Evolutionary conservation across 2,329 filamentous ascomycete genomes (phyloP), one percentile per base, ranked within the genome.

Genomic region (Raffaelea albimanens): DNA sequence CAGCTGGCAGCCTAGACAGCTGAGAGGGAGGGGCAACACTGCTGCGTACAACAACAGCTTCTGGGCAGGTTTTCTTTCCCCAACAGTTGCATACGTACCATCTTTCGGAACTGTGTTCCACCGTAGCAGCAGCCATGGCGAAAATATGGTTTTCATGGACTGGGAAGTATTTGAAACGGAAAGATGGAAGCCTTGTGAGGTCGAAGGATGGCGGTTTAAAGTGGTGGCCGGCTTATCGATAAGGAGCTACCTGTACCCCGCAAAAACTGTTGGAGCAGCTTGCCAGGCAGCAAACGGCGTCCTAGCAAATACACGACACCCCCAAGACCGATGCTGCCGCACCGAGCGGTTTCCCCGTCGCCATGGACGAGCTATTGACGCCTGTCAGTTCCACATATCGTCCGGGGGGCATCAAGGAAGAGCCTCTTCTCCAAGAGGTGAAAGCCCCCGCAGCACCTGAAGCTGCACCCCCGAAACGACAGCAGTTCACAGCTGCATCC

Each of bases 351-450:
- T 22, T 22, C 10, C 13, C 10, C n/a, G 40, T 36, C 44, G 25
- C 4, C 38, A 82, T 82, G 78, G 76, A 79, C 48, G 70, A 70
- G 23, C 62, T 82, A 22, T 62, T 81, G 49, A 76, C 67, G 10
- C 75, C 71, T 1, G 66, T 78, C 54, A 76, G 71, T 66, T 73
- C 69, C 43, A 71, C 69, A 2, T 74, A 77, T 54, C 65, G 63
- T 41, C 68, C 68, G 46, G 56, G 60, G 36, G 63, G 55, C 41
- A 8, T 8, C 34, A 57, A 62, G 22, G 57, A 66, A 10, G 64
- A 69, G 39, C 59, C 65, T 14, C 56, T 71, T 19, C 57, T 70
- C 9, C 64, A 62, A 42, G 58, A 68, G 40, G 60, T 66, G n/a
- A 62, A 54, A 42, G 43, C 44, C n/a, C n/a, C n/a, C 25, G 21